Conservation (phyloP, 2,329 filamentous ascomycete genomes). For the Fusarium humuli region DNA sequence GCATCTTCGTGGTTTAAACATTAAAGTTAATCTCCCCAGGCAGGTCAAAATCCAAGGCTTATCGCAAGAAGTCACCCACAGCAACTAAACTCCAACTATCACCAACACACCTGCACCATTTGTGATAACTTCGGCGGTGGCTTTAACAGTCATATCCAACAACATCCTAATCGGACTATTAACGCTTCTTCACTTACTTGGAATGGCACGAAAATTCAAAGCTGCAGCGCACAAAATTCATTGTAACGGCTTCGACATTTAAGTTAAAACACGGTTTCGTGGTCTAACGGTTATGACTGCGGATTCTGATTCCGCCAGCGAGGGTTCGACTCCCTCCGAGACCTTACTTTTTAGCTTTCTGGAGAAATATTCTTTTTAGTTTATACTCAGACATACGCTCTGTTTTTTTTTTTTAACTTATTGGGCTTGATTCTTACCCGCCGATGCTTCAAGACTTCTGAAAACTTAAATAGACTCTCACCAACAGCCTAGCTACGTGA, state of each 20-base stretch:
- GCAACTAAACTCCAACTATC: background rate
- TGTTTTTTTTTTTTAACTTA: no score
- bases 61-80: background rate
- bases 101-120: background rate
- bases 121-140: background rate
- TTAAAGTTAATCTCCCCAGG: background rate
- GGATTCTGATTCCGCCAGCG: background rate
- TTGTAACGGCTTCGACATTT: background rate
- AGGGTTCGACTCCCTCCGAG: background rate
- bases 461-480: no score
- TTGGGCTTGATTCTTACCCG: background rate
- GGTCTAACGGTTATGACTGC: background rate
- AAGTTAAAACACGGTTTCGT: background rate
- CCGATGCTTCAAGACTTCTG: no score
- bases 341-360: background rate
- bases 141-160: background rate
- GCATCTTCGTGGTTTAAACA: background rate
- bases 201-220: background rate
- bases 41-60: background rate
- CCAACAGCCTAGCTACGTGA: background rate
- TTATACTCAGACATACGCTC: no score
- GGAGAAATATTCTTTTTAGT: no score
- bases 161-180: background rate
- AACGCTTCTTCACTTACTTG: background rate
- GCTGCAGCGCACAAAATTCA: rapidly evolving